Base-by-base conservation (phyloP, 2,329 filamentous ascomycete species). In the Aspergillus sp. region DNA sequence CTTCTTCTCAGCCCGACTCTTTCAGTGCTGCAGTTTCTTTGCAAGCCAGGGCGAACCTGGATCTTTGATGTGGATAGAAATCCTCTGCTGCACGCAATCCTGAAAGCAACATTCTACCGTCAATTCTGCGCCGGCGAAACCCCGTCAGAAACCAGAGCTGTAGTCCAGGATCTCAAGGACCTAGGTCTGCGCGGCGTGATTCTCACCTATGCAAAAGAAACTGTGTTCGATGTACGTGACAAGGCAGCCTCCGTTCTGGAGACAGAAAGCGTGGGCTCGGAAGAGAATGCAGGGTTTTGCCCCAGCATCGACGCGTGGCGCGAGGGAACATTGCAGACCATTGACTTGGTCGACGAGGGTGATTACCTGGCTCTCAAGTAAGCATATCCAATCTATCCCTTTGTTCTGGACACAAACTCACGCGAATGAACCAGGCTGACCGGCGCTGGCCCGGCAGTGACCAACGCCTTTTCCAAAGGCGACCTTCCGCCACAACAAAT, bases 51-150 rank as follows among this genome's bases (percentile, higher is more conserved):
- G 2, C 44, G 56, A 3, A 52, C 54, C 3, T 50, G 49, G 31
- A 53, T 91, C 0, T 76, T 93, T 50, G 87, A 87, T 68, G 85
- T 91, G 3, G 89, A 95, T 66, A 78, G 76, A 43, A 96, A 96
- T 66, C 86, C 85, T 0, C 48, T 94, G 2, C 79, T 96, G 14
- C 81, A 84, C 45, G 81, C 77, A 52, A 69, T 91, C 36, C 76
- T 96, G 46, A 92, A 92, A 43, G 63, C 57, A 42, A 65, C 63
- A 0, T 63, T 96, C 66, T 96, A 96, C 69, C 85, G 86, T 14
- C 92, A 96, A 65, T 96, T 96, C 72, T 96, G 92, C 70, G 90
- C 90, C 0, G 92, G 92, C 31, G 88, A 92, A 74, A 87, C 82
- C 51, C 77, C 80, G 1, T 62, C 68, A 1, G 89, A 96, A 71